Conservation (phyloP, 306 rosid genomes). For the Malus sylvestris region DNA sequence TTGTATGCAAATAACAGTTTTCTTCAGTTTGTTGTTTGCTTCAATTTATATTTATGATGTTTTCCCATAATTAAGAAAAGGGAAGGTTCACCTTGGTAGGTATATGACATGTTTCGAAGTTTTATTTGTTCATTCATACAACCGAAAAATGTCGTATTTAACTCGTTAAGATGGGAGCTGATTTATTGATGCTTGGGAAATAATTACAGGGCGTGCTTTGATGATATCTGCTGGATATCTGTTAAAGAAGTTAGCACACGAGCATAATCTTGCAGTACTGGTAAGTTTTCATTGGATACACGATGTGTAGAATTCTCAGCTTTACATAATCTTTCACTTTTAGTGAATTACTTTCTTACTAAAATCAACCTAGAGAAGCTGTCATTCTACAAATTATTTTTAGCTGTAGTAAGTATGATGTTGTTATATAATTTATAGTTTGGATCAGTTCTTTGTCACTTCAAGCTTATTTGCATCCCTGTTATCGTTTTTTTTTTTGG, state of each 20-base stretch:
- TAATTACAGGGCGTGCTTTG: conserved; percentile 64
- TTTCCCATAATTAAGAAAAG: neutral
- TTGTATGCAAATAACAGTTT: conserved; percentile 4
- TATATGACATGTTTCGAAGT: neutral
- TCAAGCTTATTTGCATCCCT: neutral
- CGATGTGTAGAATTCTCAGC: neutral
- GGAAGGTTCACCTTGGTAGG: neutral
- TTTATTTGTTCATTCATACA: neutral
- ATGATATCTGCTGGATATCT: conserved; percentile 80
- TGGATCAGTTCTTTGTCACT: neutral
- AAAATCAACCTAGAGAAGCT: neutral
- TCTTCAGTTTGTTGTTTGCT: neutral
- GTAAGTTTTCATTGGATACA: conserved; percentile 32
- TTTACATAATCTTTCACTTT: neutral
- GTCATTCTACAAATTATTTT: neutral
- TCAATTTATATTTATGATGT: neutral
- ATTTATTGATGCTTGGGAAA: conserved; percentile 19
- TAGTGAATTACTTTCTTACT: neutral
- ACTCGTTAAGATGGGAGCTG: conserved; percentile 3
- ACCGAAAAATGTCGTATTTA: neutral
- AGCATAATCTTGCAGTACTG: conserved; percentile 67
- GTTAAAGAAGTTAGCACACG: conserved; percentile 76
- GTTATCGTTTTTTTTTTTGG: neutral
- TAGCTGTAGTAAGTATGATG: neutral
- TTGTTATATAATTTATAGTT: neutral